A percentile compares a stretch with the other conserved stretches of the same genome.
Evolutionary conservation across 2,329 filamentous ascomycete species (phyloP).

Genomic region (Amauroascus verrucosus): DNA sequence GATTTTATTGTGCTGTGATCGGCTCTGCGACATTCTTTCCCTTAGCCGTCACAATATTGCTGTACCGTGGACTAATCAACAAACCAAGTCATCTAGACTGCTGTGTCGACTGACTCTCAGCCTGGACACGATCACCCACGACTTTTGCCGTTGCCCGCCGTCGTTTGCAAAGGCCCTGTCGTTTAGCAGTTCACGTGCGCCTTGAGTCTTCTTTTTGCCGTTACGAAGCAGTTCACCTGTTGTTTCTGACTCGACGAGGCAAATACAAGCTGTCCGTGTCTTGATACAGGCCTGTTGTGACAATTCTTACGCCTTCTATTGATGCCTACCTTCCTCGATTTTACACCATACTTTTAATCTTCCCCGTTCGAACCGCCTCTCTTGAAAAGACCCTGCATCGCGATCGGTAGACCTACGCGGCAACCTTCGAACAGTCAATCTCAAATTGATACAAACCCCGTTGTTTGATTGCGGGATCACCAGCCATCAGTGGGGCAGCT

Average conservation of each 20-base stretch:
- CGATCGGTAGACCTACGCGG: background rate
- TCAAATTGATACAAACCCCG: background rate
- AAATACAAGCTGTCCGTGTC: no score
- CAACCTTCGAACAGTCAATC: background rate
- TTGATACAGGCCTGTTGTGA: no score
- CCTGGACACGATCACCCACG: background rate
- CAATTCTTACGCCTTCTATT: background rate
- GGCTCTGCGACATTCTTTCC: constrained; percentile 8
- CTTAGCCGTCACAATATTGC: background rate
- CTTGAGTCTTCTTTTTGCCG: no score
- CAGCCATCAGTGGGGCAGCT: constrained; percentile 15
- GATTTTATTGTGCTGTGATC: constrained; percentile 5
- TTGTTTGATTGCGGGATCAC: background rate
- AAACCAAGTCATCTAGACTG: background rate
- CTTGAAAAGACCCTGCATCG: background rate
- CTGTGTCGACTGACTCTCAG: background rate
- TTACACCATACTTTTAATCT: background rate
- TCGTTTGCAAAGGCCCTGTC: background rate
- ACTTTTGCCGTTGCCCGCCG: constrained; percentile 1
- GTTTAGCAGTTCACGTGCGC: background rate
- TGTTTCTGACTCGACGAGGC: no score
- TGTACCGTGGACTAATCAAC: background rate
- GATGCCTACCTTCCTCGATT: background rate
- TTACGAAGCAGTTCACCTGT: background rate
- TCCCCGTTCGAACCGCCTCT: background rate